Evolutionary conservation across 1,284 basidiomycete species (phyloP), one percentile per base, ranked within the genome.

Genomic region (Sutorius eximius): DNA sequence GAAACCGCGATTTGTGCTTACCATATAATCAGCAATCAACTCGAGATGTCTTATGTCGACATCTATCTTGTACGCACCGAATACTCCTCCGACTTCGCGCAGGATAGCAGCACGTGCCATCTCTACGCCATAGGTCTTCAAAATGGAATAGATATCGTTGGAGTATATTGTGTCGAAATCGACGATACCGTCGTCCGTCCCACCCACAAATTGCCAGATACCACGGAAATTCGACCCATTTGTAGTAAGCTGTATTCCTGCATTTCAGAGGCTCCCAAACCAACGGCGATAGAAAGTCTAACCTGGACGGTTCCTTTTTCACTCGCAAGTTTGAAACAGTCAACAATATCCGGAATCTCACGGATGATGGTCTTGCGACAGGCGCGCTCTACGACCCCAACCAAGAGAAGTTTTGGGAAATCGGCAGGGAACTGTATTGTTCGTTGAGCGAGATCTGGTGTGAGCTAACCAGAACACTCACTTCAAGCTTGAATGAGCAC

Each of bases 21-120:
- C 93, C 95, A 98, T 98, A 73, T 99, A 99, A 73, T 99, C 97
- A 33, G 97, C 97, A 70, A 99, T 98, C 58, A 99, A 81, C 68
- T 95, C 95, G 52, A 99, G 79, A 79, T 99, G 97, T 53, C 97
- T 86, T 64, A 85, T 86, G 73, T 98, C 89, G 52, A 99, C 97
- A 57, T 91, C 92, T 68, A 99, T 99, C 69, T 91, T 96, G 77
- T 99, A 99, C 4, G 91, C 94, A n/a, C 85, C 87, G 74, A 99
- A 99, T 51, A 99, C 94, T 37, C 84, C 86, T 44, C 87, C 82
- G 76, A 99, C 92, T 73, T 99, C 96, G 55, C 82, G 79, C 53
- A 97, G 76, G 66, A 99, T 93, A n/a, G 93, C 87, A 29, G 88
- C 87, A 41, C 97, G 87, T 24, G 96, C 97, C 74, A 97, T 96